Conservation (phyloP, 2,329 filamentous ascomycete genomes). For the Neocucurbitaria cava region DNA sequence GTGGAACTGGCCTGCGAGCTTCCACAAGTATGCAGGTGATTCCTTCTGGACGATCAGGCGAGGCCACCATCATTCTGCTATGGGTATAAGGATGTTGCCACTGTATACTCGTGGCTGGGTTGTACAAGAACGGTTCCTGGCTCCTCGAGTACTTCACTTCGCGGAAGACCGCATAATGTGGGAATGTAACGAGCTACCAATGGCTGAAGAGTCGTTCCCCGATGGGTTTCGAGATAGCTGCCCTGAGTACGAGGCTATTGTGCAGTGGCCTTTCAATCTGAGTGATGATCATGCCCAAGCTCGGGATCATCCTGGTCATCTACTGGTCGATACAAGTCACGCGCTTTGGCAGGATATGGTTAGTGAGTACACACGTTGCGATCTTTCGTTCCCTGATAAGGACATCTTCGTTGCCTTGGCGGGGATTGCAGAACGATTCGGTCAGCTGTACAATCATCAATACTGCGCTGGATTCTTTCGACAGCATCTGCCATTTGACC, state of each 20-base stretch:
- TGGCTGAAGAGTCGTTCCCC: constrained; percentile 3
- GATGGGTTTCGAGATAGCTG: constrained; percentile 1
- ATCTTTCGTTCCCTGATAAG: constrained; percentile 2
- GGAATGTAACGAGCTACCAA: constrained; percentile 10
- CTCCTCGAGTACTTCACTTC: constrained; percentile 18
- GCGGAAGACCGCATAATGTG: constrained; percentile 13
- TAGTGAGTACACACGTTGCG: constrained; percentile 1
- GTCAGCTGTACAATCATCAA: not conserved
- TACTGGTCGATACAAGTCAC: not conserved
- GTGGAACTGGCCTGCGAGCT: not conserved
- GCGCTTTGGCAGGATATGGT: constrained; percentile 1
- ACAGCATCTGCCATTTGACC: constrained; percentile 1
- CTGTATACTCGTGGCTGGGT: constrained; percentile 7
- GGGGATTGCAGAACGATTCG: not conserved
- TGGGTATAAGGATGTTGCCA: not conserved
- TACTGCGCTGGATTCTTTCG: constrained; percentile 9
- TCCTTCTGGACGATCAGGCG: too few relatives aligned
- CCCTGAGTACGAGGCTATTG: not conserved
- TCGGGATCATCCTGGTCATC: not conserved
- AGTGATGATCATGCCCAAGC: not conserved
- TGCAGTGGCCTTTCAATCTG: constrained; percentile 1
- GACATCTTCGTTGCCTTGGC: constrained; percentile 2
- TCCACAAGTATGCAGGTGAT: not conserved
- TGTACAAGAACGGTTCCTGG: constrained; percentile 15
- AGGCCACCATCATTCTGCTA: too few relatives aligned